These are phyloP conservation scores for Suillus placidus DNA, from an alignment of 768 basidiomycete species.

Conservation along the genomic window DNA sequence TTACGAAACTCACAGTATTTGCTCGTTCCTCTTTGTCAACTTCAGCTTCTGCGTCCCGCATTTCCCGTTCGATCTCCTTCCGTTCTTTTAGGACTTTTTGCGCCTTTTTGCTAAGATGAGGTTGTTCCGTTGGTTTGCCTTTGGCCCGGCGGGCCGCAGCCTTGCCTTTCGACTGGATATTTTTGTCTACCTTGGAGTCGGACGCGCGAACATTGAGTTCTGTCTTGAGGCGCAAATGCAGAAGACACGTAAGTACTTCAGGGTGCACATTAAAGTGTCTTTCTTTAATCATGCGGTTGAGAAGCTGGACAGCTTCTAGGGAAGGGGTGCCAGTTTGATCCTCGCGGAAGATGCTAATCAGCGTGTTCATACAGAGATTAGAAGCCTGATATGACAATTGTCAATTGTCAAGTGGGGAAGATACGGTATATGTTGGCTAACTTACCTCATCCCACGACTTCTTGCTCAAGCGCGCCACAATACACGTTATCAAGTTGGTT, in stretches of 20 bases:
- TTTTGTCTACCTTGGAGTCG: conserved; percentile 64
- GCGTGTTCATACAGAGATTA: conserved; percentile 78
- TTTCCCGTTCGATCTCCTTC: conserved; percentile 88
- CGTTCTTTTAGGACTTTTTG: conserved; percentile 84
- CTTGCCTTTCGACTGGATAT: conserved; percentile 47
- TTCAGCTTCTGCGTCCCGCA: conserved; percentile 92
- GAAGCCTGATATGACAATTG: conserved; percentile 57
- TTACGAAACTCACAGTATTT: conserved; percentile 59
- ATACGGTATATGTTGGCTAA: conserved; percentile 18
- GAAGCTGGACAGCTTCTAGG: conserved; percentile 83
- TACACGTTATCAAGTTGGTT: conserved; percentile 84
- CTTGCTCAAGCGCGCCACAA: conserved; percentile 81
- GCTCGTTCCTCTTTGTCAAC: conserved; percentile 91
- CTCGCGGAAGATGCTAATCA: conserved; percentile 80
- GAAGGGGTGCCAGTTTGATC: conserved; percentile 84
- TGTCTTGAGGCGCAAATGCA: conserved; percentile 82
- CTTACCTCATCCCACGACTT: conserved; percentile 89
- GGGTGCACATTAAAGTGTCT: conserved; percentile 88
- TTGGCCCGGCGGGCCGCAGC: conserved; percentile 49
- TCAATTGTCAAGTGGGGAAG: conserved; percentile 17
- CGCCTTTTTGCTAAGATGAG: conserved; percentile 91
- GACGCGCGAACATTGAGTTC: conserved; percentile 85
- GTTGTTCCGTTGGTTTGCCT: conserved; percentile 60
- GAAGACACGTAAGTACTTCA: conserved; percentile 80
- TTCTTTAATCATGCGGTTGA: conserved; percentile 97